Conservation (phyloP, 1,139 yeast species). For the Taphrina deformans region DNA sequence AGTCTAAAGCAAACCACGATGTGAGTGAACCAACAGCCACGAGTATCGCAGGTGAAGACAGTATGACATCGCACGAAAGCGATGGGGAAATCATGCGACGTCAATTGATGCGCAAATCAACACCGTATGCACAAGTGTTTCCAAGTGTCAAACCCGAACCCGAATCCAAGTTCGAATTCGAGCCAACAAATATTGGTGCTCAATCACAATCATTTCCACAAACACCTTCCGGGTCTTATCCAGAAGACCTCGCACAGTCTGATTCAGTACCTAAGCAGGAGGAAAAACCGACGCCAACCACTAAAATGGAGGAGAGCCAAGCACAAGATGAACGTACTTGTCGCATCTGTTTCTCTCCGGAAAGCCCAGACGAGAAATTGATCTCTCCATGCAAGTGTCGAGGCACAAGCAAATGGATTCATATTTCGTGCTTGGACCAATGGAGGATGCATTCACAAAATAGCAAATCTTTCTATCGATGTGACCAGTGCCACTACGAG, state of each 20-base stretch:
- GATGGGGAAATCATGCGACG: background rate
- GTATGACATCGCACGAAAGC: background rate
- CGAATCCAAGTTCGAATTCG: background rate
- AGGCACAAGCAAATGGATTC: conserved; percentile 30
- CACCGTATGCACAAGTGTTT: background rate
- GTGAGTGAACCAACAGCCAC: background rate
- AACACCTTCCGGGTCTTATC: background rate
- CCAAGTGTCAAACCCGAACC: background rate
- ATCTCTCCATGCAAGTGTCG: conserved; percentile 30
- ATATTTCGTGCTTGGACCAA: conserved; percentile 20
- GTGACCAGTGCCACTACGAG: conserved; percentile 31
- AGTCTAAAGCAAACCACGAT: background rate
- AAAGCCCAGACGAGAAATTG: conserved; percentile 18
- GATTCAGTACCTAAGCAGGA: background rate
- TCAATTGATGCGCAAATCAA: background rate
- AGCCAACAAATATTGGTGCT: background rate
- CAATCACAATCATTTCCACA: background rate
- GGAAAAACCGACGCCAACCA: background rate
- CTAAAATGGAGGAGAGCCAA: background rate
- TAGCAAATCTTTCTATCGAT: conserved; percentile 24
- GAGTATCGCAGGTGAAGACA: background rate
- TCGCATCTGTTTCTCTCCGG: conserved; percentile 28
- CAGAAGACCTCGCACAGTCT: background rate
- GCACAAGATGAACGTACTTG: conserved; percentile 29
- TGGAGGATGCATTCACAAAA: conserved; percentile 28